Base-by-base conservation (phyloP, 78 protist species). In the Guillardia theta region DNA sequence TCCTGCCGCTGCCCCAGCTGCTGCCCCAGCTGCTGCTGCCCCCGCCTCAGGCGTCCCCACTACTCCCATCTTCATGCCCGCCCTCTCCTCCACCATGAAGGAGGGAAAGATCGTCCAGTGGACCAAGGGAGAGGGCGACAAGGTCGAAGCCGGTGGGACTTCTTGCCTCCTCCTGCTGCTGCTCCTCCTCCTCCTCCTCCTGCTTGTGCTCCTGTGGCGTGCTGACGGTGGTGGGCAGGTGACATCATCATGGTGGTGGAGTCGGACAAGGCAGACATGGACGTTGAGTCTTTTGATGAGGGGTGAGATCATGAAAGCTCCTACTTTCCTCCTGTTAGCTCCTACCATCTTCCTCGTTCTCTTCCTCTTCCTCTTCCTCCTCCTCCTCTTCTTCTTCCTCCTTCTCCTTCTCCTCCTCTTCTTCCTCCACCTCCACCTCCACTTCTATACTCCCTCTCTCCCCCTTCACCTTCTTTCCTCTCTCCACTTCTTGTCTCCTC, bases 51-150 rank as follows among this genome's bases (percentile, higher is more conserved):
- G 83, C 83, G 27, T 43, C 46, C 45, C 83, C 45, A 10, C 83
- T 22, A 70, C 83, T 12, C 83, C 83, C 22, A 41, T 93, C 33
- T 9, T 15, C 36, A 12, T 93, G 48, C 94, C 94, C 15, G 88
- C 94, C 27, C 94, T 93, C 39, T 93, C 94, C 41, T 80, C 94
- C 24, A 93, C 94, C 45, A 93, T 93, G 94, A 93, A 76, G 47
- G 45, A 46, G 39, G 94, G 94, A 37, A 93, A 93, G 44, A 70
- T 93, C 70, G 70, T 27, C 24, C 6, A 27, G 70, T 77, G 88
- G 88, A 77, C 6, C 30, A 77, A 77, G 88, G 43, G 6, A 45
- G 88, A 41, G 48, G 88, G 88, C 46, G 88, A 77, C 88, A 21
- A 36, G 43, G 30, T 77, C 1, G 4, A 22, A 36, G 1, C 80